Evolutionary conservation across 1,284 basidiomycete species (phyloP).

Genomic region (Fomes fomentarius): DNA sequence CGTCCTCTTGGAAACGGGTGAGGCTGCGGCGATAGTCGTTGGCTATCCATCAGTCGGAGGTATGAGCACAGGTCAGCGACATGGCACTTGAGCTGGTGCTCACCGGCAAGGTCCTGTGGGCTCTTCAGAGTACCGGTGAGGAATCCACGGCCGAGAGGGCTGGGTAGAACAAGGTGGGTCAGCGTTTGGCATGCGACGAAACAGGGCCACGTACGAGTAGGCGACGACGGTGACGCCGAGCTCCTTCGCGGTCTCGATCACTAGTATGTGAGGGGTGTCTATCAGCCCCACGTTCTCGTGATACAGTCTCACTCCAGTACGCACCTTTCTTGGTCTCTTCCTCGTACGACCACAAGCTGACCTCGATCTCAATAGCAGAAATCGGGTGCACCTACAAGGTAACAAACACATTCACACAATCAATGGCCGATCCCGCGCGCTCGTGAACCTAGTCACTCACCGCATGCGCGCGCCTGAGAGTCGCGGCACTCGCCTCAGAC

Average conservation of each 20-base stretch:
- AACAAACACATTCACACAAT: too few species aligned
- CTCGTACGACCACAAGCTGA: conserved; percentile 53
- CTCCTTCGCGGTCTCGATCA: conserved; percentile 42
- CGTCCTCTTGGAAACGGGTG: conserved; percentile 40
- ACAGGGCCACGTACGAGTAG: conserved; percentile 47
- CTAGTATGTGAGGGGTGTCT: conserved; percentile 22
- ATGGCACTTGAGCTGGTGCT: too few species aligned
- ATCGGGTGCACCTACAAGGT: conserved; percentile 49
- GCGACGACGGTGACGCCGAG: conserved; percentile 53
- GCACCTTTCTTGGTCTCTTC: conserved; percentile 46
- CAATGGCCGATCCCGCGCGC: too few species aligned
- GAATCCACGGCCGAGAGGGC: conserved; percentile 61
- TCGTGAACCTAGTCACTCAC: too few species aligned
- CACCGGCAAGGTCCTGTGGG: conserved; percentile 45
- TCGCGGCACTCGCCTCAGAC: conserved; percentile 50
- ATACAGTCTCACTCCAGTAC: background rate
- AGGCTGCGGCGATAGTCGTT: conserved; percentile 40
- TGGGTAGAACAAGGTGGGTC: conserved; percentile 10
- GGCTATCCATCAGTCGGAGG: conserved; percentile 20
- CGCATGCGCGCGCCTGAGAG: conserved; percentile 42
- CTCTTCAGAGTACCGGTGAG: conserved; percentile 53
- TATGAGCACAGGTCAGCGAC: too few species aligned
- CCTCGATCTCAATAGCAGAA: conserved; percentile 53
- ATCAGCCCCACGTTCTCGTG: background rate
- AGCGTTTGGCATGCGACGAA: background rate